These are phyloP conservation scores for Imleria badia DNA, from an alignment of 768 basidiomycete species.

Conservation along the genomic window DNA sequence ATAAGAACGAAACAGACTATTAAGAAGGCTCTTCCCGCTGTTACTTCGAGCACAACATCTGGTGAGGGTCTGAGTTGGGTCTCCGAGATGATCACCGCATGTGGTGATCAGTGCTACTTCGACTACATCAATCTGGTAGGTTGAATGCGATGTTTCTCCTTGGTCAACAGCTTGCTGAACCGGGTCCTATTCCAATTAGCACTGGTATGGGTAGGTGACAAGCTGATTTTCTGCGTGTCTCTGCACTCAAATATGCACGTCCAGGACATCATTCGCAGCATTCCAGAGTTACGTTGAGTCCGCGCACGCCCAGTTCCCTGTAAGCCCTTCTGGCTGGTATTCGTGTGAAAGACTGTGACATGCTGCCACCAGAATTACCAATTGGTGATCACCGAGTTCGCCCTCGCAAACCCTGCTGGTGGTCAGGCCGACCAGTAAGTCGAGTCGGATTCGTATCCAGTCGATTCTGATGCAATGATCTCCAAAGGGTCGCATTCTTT, in stretches of 20 bases:
- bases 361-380: constrained; percentile 12
- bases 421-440: constrained; percentile 32
- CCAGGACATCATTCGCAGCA: constrained; percentile 22
- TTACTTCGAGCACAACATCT: constrained; percentile 32
- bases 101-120: constrained; percentile 34
- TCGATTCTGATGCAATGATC: not conserved
- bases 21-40: constrained; percentile 39
- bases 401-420: constrained; percentile 32
- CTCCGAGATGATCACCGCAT: constrained; percentile 35
- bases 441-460: not conserved
- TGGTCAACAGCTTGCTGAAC: not conserved
- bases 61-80: constrained; percentile 38
- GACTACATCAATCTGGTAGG: constrained; percentile 38
- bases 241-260: constrained; percentile 1
- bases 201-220: constrained; percentile 30
- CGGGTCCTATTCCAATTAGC: constrained; percentile 5
- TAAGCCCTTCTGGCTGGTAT: constrained; percentile 1
- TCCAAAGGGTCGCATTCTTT: constrained; percentile 33
- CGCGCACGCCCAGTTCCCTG: constrained; percentile 30
- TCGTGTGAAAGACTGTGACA: constrained; percentile 2
- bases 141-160: not conserved
- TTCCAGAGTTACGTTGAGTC: constrained; percentile 31
- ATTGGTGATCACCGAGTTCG: constrained; percentile 35
- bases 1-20: constrained; percentile 24
- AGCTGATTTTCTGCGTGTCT: not conserved